These are phyloP conservation scores for Cladophialophora bantiana DNA, from an alignment of 2,329 filamentous ascomycete species.

Conservation along the genomic window DNA sequence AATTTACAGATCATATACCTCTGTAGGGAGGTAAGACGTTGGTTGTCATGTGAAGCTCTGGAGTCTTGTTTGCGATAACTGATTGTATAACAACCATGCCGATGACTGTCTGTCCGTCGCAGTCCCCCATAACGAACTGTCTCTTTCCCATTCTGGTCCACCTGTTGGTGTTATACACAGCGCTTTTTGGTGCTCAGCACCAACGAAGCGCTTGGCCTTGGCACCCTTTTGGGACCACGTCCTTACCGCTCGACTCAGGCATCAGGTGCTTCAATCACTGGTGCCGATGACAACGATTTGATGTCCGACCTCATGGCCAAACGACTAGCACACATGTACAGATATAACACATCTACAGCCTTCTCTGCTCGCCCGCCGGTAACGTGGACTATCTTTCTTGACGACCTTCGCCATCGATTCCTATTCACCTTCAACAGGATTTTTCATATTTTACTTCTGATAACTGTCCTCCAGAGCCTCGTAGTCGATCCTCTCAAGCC, in stretches of 20 bases:
- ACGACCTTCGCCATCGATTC: neutral
- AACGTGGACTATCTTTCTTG: too few species aligned
- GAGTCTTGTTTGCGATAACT: neutral
- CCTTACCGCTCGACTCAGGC: too few species aligned
- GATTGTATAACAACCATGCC: neutral
- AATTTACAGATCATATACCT: neutral
- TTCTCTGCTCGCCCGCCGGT: too few species aligned
- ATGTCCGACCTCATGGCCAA: too few species aligned
- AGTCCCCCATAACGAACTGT: neutral
- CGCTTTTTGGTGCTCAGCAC: too few species aligned
- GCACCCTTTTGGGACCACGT: too few species aligned
- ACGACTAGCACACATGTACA: too few species aligned
- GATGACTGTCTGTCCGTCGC: neutral
- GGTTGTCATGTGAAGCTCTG: neutral
- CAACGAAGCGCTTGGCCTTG: too few species aligned
- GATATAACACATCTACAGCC: too few species aligned
- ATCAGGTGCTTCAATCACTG: too few species aligned
- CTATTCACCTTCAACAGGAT: neutral
- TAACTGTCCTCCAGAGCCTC: slow-evolving; percentile 10
- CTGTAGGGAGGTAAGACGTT: neutral
- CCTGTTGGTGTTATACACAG: neutral
- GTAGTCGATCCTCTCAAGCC: slow-evolving; percentile 27
- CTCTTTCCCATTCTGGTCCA: neutral
- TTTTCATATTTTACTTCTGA: neutral
- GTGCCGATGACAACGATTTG: too few species aligned